Evolutionary conservation across 495 filamentous ascomycete genomes (phyloP), one percentile per base, ranked within the genome.

Genomic region (Penicillium goetzii): DNA sequence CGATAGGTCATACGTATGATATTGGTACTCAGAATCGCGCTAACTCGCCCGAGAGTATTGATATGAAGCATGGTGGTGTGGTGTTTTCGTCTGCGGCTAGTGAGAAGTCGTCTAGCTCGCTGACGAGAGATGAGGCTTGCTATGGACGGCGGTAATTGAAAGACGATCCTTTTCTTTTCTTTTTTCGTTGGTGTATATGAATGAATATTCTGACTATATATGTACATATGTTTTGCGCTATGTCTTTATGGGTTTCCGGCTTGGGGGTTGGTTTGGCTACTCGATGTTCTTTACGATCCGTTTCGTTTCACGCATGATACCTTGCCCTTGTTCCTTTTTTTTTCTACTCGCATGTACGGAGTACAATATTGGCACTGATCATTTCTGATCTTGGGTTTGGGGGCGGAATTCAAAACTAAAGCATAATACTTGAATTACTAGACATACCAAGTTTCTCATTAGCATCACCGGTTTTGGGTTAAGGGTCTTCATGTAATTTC

Each of bases 81-180:
- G 45, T 68, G 2, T 63, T 68, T 25, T 61, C 64, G 8, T 72
- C 72, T 23, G 61, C 70, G 9, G 60, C 66, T 10, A 74, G 72
- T 58, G 57, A 60, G 19, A 51, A 51, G 34, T 74, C 70, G 14
- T 68, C 63, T 10, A 28, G 33, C 1, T 62, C 66, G 14, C 36
- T 47, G 38, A 51, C 28, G 36, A 45, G 55, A 11, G 59, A 65
- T 26, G 55, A 57, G 8, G 34, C 55, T 0, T 43, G n/a, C 8
- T 41, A 28, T 34, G 36, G 19, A 21, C 34, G 55, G 25, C 23
- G 32, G 10, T 57, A 25, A 57, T 57, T 26, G 11, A 12, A 52
- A 41, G 1, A 2, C 6, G 14, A n/a, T n/a, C 0, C 10, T 7
- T 15, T 12, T 21, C 14, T 59, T 8, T 55, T 51, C 26, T n/a